These are phyloP conservation scores for Calonectria fujianensis DNA, from an alignment of 2,329 filamentous ascomycete genomes.

Conservation along the genomic window DNA sequence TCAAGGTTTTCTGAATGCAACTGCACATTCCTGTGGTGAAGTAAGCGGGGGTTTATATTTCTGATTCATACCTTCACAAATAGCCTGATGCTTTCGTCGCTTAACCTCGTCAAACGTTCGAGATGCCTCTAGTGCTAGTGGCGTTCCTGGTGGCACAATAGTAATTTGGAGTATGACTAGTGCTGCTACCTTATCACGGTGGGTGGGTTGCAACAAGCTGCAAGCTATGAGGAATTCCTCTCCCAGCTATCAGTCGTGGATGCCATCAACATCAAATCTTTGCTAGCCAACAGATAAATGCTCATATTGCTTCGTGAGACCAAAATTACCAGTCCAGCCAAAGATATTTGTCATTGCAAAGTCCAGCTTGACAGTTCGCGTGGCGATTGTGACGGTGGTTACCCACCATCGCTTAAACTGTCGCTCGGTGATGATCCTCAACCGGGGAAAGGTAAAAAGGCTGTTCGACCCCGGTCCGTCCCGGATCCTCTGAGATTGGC, in stretches of 20 bases:
- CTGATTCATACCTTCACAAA: not conserved
- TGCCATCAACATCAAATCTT: too few relatives aligned
- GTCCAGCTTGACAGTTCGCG: not conserved
- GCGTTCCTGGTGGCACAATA: constrained; percentile 10
- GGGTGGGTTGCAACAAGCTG: not conserved
- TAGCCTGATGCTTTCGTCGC: not conserved
- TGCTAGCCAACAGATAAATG: not conserved
- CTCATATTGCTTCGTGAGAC: accelerated
- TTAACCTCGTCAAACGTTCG: constrained; percentile 21
- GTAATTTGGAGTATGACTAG: constrained; percentile 7
- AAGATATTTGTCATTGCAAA: not conserved
- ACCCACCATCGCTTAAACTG: not conserved
- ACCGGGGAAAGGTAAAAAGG: constrained; percentile 1
- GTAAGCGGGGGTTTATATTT: not conserved
- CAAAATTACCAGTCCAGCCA: not conserved
- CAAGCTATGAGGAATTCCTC: not conserved
- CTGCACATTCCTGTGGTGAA: not conserved
- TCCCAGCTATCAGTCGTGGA: not conserved
- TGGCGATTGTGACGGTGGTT: not conserved
- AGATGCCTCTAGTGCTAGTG: constrained; percentile 14
- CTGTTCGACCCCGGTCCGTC: constrained; percentile 11
- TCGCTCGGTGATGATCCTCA: not conserved
- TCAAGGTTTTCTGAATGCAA: not conserved
- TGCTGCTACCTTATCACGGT: constrained; percentile 4
- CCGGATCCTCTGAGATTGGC: not conserved